These are phyloP conservation scores for Fusarium sp. DNA, from an alignment of 2,329 filamentous ascomycete species.

Conservation along the genomic window DNA sequence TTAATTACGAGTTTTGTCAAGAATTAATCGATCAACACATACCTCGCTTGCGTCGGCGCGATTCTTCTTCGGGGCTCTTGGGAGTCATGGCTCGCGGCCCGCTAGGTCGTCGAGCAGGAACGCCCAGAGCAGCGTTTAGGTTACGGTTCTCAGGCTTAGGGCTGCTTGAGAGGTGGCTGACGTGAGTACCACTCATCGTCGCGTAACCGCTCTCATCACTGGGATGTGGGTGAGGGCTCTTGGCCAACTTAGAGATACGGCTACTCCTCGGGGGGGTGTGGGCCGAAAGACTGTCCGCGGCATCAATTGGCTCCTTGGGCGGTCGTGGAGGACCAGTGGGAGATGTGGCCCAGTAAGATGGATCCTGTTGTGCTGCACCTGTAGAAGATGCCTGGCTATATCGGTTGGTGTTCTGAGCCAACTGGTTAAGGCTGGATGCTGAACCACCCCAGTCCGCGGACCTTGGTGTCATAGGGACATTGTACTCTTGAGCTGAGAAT, in stretches of 20 bases:
- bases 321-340: constrained; percentile 68
- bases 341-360: constrained; percentile 64
- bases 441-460: constrained; percentile 76
- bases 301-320: constrained; percentile 73
- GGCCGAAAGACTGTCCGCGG: constrained; percentile 56
- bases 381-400: constrained; percentile 63
- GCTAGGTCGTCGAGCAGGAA: constrained; percentile 69
- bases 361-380: constrained; percentile 52
- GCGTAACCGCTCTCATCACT: constrained; percentile 70
- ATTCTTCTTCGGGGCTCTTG: constrained; percentile 65
- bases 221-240: constrained; percentile 72
- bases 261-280: constrained; percentile 64
- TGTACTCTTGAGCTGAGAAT: constrained; percentile 78
- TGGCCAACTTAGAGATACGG: constrained; percentile 67
- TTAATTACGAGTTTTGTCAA: constrained; percentile 15
- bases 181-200: constrained; percentile 62
- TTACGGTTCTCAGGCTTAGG: constrained; percentile 72
- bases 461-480: constrained; percentile 71
- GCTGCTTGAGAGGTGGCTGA: constrained; percentile 68
- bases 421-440: constrained; percentile 70
- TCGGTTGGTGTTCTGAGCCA: constrained; percentile 62
- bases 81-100: constrained; percentile 75
- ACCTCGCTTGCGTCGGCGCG: constrained; percentile 71
- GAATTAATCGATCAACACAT: constrained; percentile 42
- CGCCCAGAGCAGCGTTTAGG: constrained; percentile 67